These are phyloP conservation scores for Dactylella cylindrospora DNA, from an alignment of 2,329 filamentous ascomycete genomes.

Conservation along the genomic window DNA sequence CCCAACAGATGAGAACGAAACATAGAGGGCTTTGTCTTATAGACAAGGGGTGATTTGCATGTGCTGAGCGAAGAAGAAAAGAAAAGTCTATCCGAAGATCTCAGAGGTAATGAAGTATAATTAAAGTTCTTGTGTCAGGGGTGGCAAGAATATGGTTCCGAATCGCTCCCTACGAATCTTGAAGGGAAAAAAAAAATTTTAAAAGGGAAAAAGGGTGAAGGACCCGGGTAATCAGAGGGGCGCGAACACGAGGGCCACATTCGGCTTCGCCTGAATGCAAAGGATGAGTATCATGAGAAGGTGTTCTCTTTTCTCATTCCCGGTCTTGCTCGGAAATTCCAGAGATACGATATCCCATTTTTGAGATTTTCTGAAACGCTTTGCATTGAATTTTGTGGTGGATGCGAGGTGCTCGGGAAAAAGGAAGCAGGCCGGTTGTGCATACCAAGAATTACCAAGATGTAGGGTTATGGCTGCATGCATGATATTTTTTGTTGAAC, in stretches of 20 bases:
- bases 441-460: slow-evolving; percentile 37
- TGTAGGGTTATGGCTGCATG: slow-evolving; percentile 30
- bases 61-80: background rate
- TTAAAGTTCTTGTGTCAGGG: background rate
- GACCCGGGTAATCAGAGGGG: too few species aligned
- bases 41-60: background rate
- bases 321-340: slow-evolving; percentile 10
- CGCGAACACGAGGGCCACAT: too few species aligned
- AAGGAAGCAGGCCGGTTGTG: slow-evolving; percentile 11
- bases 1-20: background rate
- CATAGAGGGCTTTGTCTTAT: background rate
- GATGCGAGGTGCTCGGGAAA: slow-evolving; percentile 1
- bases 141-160: slow-evolving; percentile 2
- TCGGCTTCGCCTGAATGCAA: slow-evolving; percentile 11
- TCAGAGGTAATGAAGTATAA: too few species aligned
- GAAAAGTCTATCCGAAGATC: too few species aligned
- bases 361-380: background rate
- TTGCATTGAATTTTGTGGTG: too few species aligned
- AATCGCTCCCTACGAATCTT: slow-evolving; percentile 7
- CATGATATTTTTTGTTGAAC: slow-evolving; percentile 31
- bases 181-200: background rate
- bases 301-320: slow-evolving; percentile 1
- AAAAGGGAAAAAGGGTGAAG: too few species aligned
- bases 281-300: slow-evolving; percentile 19
- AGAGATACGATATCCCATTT: slow-evolving; percentile 2